phyloP scores from a whole-genome alignment of 257 asterid species.

The Nicotiana obtusifolia region DNA sequence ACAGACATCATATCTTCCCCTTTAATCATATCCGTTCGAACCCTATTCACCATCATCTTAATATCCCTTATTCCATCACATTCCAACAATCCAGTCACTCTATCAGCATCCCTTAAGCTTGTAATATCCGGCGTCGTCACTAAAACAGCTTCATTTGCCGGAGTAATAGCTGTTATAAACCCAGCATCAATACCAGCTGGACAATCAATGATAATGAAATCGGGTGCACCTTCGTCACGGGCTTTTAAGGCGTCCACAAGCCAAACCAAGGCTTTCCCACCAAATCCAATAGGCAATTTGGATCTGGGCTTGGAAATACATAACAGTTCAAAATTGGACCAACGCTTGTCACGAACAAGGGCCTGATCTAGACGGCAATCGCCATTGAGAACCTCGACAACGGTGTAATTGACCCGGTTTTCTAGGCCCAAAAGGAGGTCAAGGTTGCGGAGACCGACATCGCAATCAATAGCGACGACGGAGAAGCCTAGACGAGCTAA shows the following conservation, averaged over 20 bases:
- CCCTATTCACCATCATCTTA: slow-evolving; percentile 94
- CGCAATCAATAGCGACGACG: slow-evolving; percentile 94
- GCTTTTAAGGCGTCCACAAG: too few relatives aligned
- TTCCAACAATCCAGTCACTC: slow-evolving; percentile 85
- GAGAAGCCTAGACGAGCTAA: slow-evolving; percentile 87
- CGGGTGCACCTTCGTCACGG: too few relatives aligned
- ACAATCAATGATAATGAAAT: too few relatives aligned
- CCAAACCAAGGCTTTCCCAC: too few relatives aligned
- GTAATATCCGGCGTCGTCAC: slow-evolving; percentile 96
- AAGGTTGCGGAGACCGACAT: slow-evolving; percentile 92
- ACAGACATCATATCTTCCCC: slow-evolving; percentile 99
- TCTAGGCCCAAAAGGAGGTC: slow-evolving; percentile 93
- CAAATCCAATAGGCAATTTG: slow-evolving; percentile 74
- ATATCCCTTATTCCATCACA: slow-evolving; percentile 95
- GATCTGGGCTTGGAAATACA: slow-evolving; percentile 96
- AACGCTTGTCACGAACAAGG: slow-evolving; percentile 83
- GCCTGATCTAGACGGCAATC: slow-evolving; percentile 99
- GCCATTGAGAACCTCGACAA: slow-evolving; percentile 86
- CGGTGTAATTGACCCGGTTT: slow-evolving; percentile 94
- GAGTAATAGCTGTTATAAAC: slow-evolving; percentile 89
- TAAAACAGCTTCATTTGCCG: slow-evolving; percentile 89
- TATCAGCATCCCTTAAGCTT: slow-evolving; percentile 81
- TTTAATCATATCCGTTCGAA: slow-evolving; percentile 86
- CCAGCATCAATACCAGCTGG: slow-evolving; percentile 99
- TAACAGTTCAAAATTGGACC: slow-evolving; percentile 89